Conservation (phyloP, 306 rosid genomes). For the Clitoria ternatea region DNA sequence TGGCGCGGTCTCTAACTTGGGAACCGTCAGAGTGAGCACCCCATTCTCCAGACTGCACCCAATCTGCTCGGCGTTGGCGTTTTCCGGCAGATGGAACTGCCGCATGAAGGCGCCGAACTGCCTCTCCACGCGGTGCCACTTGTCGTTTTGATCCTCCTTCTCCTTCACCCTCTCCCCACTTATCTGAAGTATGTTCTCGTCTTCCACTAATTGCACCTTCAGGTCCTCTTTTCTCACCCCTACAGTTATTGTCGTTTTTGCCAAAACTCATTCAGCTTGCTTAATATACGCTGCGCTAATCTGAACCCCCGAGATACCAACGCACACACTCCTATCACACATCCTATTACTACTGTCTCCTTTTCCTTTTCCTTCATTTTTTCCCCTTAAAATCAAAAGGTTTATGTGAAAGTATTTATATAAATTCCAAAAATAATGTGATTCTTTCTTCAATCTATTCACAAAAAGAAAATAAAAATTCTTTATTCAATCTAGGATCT, state of each 20-base stretch:
- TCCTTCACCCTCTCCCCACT: slow-evolving; percentile 41
- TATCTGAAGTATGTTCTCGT: slow-evolving; percentile 29
- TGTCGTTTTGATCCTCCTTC: slow-evolving; percentile 23
- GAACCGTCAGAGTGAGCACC: slow-evolving; percentile 23
- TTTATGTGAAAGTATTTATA: not conserved
- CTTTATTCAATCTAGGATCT: too few species aligned
- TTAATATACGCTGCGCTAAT: slow-evolving; percentile 23
- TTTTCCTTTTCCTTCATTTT: slow-evolving; percentile 28
- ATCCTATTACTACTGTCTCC: slow-evolving; percentile 31
- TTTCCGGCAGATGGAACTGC: slow-evolving; percentile 32
- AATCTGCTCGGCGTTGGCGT: slow-evolving; percentile 12
- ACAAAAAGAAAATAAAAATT: too few species aligned
- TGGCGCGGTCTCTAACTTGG: slow-evolving; percentile 12
- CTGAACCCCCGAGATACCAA: slow-evolving; percentile 36
- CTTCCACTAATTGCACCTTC: slow-evolving; percentile 42
- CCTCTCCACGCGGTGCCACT: slow-evolving; percentile 38
- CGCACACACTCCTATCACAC: slow-evolving; percentile 38
- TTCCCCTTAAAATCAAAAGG: not conserved
- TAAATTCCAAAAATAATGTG: too few species aligned
- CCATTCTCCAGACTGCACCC: slow-evolving; percentile 24
- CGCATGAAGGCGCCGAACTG: slow-evolving; percentile 24
- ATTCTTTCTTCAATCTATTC: too few species aligned
- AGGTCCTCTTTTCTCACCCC: slow-evolving; percentile 38
- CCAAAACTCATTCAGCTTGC: slow-evolving; percentile 10
- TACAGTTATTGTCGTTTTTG: not conserved